Percentiles rank a stretch among this genome's conserved stretches.
phyloP scores from a whole-genome alignment of 108 stramenopile species.

The Cylindrotheca fusiformis region DNA sequence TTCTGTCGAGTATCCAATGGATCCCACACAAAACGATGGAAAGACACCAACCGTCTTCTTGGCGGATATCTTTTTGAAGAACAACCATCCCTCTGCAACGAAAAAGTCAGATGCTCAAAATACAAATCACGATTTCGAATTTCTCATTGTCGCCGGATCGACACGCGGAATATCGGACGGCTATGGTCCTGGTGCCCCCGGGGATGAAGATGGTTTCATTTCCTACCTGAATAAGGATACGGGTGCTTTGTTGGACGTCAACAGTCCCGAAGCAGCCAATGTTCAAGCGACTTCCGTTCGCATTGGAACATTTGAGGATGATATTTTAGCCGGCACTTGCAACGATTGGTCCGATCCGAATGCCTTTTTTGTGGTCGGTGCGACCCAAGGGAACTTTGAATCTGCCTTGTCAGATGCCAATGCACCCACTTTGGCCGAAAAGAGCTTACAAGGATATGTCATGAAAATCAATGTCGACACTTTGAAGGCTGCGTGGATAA shows the following conservation, averaged over 20 bases:
- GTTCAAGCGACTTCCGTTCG: slow-evolving; percentile 3
- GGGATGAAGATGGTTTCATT: slow-evolving; percentile 30
- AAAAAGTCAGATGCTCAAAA: neutral
- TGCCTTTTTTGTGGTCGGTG: slow-evolving; percentile 27
- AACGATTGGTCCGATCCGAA: slow-evolving; percentile 21
- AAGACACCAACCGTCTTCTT: slow-evolving; percentile 10
- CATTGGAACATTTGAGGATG: slow-evolving; percentile 17
- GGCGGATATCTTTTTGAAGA: slow-evolving; percentile 21
- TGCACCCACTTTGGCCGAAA: neutral
- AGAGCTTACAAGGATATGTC: slow-evolving; percentile 12
- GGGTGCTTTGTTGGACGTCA: slow-evolving; percentile 11
- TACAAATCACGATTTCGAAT: neutral
- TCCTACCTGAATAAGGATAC: slow-evolving; percentile 1
- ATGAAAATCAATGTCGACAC: slow-evolving; percentile 2
- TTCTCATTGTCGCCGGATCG: slow-evolving; percentile 22
- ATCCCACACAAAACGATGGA: neutral
- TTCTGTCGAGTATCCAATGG: slow-evolving; percentile 22
- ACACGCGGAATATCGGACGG: slow-evolving; percentile 14
- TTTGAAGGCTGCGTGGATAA: slow-evolving; percentile 6
- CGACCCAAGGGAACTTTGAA: slow-evolving; percentile 8
- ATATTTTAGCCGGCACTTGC: slow-evolving; percentile 22
- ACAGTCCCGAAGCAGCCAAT: slow-evolving; percentile 1
- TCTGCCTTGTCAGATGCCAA: neutral
- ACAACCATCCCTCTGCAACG: neutral
- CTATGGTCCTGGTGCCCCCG: slow-evolving; percentile 13